These are phyloP conservation scores for Globisporangium takayamanum DNA, from an alignment of 352 stramenopile genomes.

Conservation along the genomic window DNA sequence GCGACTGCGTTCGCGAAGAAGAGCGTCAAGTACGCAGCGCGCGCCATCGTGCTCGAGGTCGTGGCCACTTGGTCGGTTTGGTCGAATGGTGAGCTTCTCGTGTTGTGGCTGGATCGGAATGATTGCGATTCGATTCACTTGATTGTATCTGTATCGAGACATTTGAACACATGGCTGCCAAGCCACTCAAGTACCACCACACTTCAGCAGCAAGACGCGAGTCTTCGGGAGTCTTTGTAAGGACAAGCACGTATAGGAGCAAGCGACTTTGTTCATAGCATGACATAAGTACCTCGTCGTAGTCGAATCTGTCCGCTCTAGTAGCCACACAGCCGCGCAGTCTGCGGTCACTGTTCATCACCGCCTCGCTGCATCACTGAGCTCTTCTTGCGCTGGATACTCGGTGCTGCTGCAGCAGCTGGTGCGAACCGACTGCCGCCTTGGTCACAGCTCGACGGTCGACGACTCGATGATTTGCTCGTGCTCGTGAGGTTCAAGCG, in stretches of 20 bases:
- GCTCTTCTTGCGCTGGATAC: constrained; percentile 2
- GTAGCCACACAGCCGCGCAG: constrained; percentile 3
- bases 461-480: constrained; percentile 4
- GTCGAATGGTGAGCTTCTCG: not conserved
- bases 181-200: too few species aligned
- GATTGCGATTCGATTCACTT: not conserved
- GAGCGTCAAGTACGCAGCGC: constrained; percentile 48
- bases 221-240: too few species aligned
- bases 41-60: constrained; percentile 14
- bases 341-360: constrained; percentile 9
- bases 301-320: too few species aligned
- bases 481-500: constrained; percentile 13
- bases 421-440: constrained; percentile 5
- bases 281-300: too few species aligned
- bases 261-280: too few species aligned
- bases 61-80: too few species aligned
- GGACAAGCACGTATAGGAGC: too few species aligned
- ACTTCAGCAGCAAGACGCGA: too few species aligned
- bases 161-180: too few species aligned
- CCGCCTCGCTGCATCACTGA: not conserved
- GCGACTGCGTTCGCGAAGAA: constrained; percentile 58
- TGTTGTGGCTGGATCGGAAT: not conserved
- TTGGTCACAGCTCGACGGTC: constrained; percentile 30
- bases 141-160: not conserved
- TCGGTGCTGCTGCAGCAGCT: not conserved